Evolutionary conservation across 441 rosid genomes (phyloP), one percentile per base, ranked within the genome.

Genomic region (Eruca vesicaria): DNA sequence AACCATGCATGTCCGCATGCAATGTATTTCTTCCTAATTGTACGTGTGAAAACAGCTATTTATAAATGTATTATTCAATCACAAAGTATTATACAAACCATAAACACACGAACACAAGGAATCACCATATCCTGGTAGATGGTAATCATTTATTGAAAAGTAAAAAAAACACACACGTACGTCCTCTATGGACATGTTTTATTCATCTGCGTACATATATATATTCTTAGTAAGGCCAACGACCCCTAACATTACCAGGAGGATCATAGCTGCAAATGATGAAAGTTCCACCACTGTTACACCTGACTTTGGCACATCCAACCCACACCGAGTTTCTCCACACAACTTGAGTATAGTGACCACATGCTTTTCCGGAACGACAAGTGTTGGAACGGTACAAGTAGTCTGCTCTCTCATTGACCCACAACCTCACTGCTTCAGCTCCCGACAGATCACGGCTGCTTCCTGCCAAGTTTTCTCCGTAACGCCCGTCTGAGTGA

Each of bases 391-490:
- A 6, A 9, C 11, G 1, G 16, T 75, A 33, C 23, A 26, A 12
- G 56, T 75, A 75, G 35, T 68, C 68, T 10, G 48, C 0, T 68
- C 61, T 75, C 78, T 75, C 63, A 32, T 2, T 38, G 55, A 67
- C 77, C 43, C 55, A 81, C 53, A 45, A 14, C 19, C 32, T 57
- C 52, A 76, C 75, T 32, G 89, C 89, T 0, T 20, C 71, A 0
- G 70, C 58, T 26, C 82, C 90, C 0, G 81, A 76, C 6, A 85
- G 50, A 58, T 71, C 57, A 19, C 73, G 76, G 18, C 29, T 76
- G 73, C 88, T 81, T 75, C 55, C 8, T 1, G 87, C 89, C 10
- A 88, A 69, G 84, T 85, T 86, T 71, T 86, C 90, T 3, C 88
- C 88, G 20, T 83, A 85, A 4, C 79, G 83, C 12, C 87, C 87